A percentile compares a stretch with the other conserved stretches of the same genome.
Evolutionary conservation across 306 rosid species (phyloP).

Genomic region (Gastrolobium villosum): DNA sequence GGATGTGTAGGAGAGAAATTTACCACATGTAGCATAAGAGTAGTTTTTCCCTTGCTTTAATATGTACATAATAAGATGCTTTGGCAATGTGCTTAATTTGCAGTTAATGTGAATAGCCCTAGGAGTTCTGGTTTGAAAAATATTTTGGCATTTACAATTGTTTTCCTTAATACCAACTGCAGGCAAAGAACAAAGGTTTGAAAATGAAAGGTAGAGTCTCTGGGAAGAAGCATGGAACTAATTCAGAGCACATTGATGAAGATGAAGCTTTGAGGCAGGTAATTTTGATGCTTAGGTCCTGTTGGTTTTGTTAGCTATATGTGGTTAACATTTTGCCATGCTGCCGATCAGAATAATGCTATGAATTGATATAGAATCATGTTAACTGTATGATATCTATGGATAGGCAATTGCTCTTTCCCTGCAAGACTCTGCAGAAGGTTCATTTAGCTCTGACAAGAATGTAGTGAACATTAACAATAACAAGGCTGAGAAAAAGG

Average conservation of each 20-base stretch:
- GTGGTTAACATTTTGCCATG: constrained; percentile 32
- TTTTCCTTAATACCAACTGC: constrained; percentile 39
- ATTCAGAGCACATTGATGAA: constrained; percentile 53
- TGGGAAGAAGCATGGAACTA: constrained; percentile 42
- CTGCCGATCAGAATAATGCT: neutral
- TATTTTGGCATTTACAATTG: constrained; percentile 12
- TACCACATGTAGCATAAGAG: too few species aligned
- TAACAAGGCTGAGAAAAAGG: constrained; percentile 47
- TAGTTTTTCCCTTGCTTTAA: too few species aligned
- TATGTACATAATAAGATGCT: neutral
- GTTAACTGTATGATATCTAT: constrained; percentile 46
- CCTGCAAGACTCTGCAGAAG: constrained; percentile 60
- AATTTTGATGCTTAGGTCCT: constrained; percentile 38
- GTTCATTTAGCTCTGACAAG: constrained; percentile 43
- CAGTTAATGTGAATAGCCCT: neutral
- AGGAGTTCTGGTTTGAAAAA: neutral
- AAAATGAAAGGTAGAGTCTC: constrained; percentile 57
- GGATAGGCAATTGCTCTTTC: constrained; percentile 90
- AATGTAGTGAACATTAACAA: constrained; percentile 36
- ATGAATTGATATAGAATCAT: constrained; percentile 25
- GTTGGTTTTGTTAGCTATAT: constrained; percentile 25
- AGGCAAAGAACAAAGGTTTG: constrained; percentile 62
- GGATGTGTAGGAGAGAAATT: too few species aligned
- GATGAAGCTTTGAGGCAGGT: constrained; percentile 83
- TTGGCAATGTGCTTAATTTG: neutral